phyloP scores from a whole-genome alignment of 805 yeast species.

The Sugiyamaella boreocaroliniensis region DNA sequence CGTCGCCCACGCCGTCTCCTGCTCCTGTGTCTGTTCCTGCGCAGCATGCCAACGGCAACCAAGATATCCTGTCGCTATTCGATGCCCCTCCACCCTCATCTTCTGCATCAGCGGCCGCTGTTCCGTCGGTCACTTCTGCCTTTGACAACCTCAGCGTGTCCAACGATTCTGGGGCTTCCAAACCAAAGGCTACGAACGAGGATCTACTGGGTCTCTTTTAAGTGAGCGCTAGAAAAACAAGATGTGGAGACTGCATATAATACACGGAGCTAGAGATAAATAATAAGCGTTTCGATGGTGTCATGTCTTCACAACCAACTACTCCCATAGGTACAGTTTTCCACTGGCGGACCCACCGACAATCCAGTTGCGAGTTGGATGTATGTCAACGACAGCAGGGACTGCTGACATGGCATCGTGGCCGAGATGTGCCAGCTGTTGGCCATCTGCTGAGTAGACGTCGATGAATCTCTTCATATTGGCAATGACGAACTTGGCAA shows the following conservation, averaged over 20 bases:
- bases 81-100: conserved; percentile 11
- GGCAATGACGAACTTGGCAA: conserved; percentile 82
- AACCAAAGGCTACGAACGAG: conserved; percentile 18
- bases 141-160: conserved; percentile 13
- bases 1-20: conserved; percentile 17
- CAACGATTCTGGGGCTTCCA: neutral
- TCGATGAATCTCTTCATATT: conserved; percentile 89
- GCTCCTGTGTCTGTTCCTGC: conserved; percentile 1
- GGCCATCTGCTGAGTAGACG: conserved; percentile 69
- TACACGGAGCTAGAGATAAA: neutral
- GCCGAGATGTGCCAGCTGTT: conserved; percentile 67
- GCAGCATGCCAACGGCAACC: conserved; percentile 13
- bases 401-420: conserved; percentile 70
- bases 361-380: conserved; percentile 82
- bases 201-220: conserved; percentile 30
- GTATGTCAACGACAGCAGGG: conserved; percentile 83
- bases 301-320: neutral
- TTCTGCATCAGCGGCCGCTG: neutral
- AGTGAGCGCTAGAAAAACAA: neutral
- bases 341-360: conserved; percentile 96
- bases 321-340: conserved; percentile 57
- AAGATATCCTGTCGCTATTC: conserved; percentile 46
- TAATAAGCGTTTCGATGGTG: neutral
- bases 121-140: conserved; percentile 9
- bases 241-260: neutral